phyloP scores from a whole-genome alignment of 164 flowering plant species.

The Saururus chinensis region DNA sequence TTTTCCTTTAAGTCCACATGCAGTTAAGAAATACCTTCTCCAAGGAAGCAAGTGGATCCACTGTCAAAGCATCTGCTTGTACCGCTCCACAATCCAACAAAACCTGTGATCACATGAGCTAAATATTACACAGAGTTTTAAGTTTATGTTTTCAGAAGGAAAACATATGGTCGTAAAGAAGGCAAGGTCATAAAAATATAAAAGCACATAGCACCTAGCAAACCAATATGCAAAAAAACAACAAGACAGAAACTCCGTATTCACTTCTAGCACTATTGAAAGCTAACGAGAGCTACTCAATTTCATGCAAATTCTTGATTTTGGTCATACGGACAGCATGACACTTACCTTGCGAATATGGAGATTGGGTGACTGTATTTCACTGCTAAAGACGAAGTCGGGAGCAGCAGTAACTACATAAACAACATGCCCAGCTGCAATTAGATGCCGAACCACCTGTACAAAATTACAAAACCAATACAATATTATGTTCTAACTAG shows the following conservation, averaged over 20 bases:
- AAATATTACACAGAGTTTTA: neutral
- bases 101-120: constrained; percentile 32
- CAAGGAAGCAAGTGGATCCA: constrained; percentile 93
- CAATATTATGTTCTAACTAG: neutral
- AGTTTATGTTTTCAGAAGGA: neutral
- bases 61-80: constrained; percentile 97
- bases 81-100: constrained; percentile 96
- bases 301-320: too few species aligned
- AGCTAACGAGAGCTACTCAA: too few species aligned
- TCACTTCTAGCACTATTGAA: too few species aligned
- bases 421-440: constrained; percentile 83
- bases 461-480: neutral
- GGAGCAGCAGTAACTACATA: constrained; percentile 95
- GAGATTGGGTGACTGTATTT: constrained; percentile 72
- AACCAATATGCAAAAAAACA: too few species aligned
- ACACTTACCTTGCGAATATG: constrained; percentile 90
- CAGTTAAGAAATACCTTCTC: constrained; percentile 48
- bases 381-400: constrained; percentile 80
- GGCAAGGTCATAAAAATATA: too few species aligned
- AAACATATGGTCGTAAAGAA: neutral
- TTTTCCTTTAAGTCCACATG: neutral
- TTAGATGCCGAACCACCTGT: constrained; percentile 80
- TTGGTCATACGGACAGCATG: too few species aligned
- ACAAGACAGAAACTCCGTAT: too few species aligned
- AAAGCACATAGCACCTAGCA: neutral